phyloP scores from a whole-genome alignment of 2,329 filamentous ascomycete species.

The Sphaerulina populicola region DNA sequence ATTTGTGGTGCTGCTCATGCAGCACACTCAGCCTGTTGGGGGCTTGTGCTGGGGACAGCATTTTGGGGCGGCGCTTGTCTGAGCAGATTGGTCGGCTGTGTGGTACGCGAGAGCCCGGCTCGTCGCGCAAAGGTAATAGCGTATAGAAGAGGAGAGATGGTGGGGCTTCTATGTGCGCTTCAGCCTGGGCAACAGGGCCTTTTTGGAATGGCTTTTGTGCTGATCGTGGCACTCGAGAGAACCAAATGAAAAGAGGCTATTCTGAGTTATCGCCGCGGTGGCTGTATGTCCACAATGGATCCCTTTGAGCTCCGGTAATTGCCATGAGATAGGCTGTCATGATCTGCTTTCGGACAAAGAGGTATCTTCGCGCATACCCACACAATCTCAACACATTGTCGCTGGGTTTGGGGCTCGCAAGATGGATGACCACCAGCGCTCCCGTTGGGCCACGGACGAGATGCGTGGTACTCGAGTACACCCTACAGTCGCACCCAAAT shows the following conservation, averaged over 20 bases:
- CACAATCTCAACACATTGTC: background rate
- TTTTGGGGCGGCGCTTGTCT: constrained; percentile 1
- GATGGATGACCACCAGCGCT: background rate
- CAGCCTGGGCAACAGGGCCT: constrained; percentile 9
- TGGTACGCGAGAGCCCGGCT: constrained; percentile 24
- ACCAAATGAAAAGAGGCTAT: constrained; percentile 17
- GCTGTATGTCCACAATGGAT: constrained; percentile 21
- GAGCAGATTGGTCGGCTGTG: background rate
- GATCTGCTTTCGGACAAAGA: constrained; percentile 25
- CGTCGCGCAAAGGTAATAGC: constrained; percentile 12
- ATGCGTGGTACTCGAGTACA: background rate
- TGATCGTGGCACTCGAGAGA: constrained; percentile 12
- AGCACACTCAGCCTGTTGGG: constrained; percentile 23
- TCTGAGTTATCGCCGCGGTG: constrained; percentile 16
- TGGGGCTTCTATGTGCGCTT: constrained; percentile 3
- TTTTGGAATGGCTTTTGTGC: constrained; percentile 20
- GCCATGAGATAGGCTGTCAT: constrained; percentile 14
- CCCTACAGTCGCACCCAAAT: background rate
- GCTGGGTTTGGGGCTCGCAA: background rate
- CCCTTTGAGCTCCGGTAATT: constrained; percentile 23
- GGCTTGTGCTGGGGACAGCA: constrained; percentile 10
- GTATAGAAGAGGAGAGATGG: background rate
- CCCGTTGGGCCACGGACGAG: background rate
- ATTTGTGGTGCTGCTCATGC: constrained; percentile 24
- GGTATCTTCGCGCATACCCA: background rate